Conservation (phyloP, 2,329 filamentous ascomycete species). For the Zymoseptoria brevis region DNA sequence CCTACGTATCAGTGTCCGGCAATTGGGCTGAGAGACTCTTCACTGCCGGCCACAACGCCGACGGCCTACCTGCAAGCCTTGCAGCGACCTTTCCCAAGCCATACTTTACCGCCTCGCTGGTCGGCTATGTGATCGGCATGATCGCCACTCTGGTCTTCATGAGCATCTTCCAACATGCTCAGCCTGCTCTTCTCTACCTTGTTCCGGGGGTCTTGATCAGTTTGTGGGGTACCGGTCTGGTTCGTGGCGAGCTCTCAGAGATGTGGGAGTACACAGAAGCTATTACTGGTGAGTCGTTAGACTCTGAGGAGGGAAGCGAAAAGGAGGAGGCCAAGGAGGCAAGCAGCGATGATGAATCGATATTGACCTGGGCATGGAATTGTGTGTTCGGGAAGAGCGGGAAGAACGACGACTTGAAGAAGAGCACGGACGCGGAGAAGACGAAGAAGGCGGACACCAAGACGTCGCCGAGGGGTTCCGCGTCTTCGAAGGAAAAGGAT, state of each 20-base stretch:
- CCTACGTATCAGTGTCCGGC: slow-evolving; percentile 49
- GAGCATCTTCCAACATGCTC: slow-evolving; percentile 68
- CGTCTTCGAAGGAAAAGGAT: background rate
- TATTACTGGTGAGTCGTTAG: slow-evolving; percentile 36
- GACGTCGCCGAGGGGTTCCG: background rate
- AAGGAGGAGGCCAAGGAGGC: slow-evolving; percentile 7
- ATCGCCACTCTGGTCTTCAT: slow-evolving; percentile 67
- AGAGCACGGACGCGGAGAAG: background rate
- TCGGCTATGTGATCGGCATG: slow-evolving; percentile 74
- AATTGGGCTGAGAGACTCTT: slow-evolving; percentile 81
- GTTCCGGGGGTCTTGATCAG: slow-evolving; percentile 75
- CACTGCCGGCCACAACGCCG: slow-evolving; percentile 37
- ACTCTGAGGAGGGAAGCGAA: slow-evolving; percentile 14
- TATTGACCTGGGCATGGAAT: slow-evolving; percentile 6
- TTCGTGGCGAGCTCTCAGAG: slow-evolving; percentile 61
- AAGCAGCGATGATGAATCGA: slow-evolving; percentile 5
- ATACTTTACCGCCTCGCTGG: slow-evolving; percentile 72
- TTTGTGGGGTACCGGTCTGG: slow-evolving; percentile 64
- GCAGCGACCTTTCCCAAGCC: slow-evolving; percentile 62
- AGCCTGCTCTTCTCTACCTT: slow-evolving; percentile 85
- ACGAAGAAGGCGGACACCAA: background rate
- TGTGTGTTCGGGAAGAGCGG: slow-evolving; percentile 7
- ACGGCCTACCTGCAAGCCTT: slow-evolving; percentile 12
- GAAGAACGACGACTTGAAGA: background rate
- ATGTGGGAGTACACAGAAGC: slow-evolving; percentile 79